These are phyloP conservation scores for Trametes maxima DNA, from an alignment of 768 basidiomycete genomes.

Conservation along the genomic window DNA sequence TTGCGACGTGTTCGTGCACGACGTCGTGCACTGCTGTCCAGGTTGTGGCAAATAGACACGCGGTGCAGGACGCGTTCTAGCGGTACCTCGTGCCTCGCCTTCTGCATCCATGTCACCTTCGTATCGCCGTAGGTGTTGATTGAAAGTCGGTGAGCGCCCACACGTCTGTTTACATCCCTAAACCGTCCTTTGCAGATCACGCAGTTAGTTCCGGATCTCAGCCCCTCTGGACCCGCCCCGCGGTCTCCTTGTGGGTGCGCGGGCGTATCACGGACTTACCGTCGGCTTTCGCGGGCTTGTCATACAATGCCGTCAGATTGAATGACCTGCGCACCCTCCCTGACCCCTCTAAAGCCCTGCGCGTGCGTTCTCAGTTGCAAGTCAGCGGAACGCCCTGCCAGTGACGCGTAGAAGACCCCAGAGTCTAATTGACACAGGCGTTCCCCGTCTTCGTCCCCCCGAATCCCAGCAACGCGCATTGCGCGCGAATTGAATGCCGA, in stretches of 20 bases:
- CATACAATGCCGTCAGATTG: background rate
- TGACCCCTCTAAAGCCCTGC: background rate
- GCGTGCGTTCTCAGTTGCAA: no score
- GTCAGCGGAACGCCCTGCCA: no score
- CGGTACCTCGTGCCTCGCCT: no score
- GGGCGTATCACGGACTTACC: background rate
- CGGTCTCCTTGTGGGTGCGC: background rate
- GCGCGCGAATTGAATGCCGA: no score
- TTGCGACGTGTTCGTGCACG: slow-evolving; percentile 96
- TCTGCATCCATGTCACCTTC: background rate
- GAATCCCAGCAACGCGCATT: no score
- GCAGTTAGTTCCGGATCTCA: background rate
- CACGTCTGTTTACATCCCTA: background rate
- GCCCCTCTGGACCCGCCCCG: background rate
- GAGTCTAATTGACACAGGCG: no score
- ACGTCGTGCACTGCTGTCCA: slow-evolving; percentile 94
- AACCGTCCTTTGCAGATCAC: background rate
- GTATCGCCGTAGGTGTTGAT: background rate
- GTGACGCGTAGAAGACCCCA: no score
- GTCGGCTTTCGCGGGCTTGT: background rate
- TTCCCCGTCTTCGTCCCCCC: no score
- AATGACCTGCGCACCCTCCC: no score
- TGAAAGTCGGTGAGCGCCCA: no score
- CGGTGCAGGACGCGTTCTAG: background rate
- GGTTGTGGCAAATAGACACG: slow-evolving; percentile 58